These are phyloP conservation scores for Umbelopsis ramanniana DNA, from an alignment of 192 early-diverging fungal genomes.

Conservation along the genomic window DNA sequence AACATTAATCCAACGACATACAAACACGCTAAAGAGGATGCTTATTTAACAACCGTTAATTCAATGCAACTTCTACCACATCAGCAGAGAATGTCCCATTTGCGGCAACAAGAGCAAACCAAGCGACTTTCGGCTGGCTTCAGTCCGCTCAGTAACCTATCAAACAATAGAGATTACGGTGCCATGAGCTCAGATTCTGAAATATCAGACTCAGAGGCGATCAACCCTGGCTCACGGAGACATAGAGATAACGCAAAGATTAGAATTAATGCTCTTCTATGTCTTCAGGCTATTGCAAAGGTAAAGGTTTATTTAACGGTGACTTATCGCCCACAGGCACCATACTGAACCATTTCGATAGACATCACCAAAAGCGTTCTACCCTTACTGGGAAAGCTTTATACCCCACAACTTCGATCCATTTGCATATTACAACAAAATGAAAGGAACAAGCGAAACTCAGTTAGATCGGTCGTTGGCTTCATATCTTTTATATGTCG, in stretches of 20 bases:
- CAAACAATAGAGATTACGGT: background rate
- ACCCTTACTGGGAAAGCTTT: conserved; percentile 60
- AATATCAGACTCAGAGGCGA: conserved; percentile 50
- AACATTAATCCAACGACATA: conserved; percentile 29
- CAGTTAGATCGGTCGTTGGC: background rate
- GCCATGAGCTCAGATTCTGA: conserved; percentile 57
- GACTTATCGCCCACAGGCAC: background rate
- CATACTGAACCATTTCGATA: conserved; percentile 2
- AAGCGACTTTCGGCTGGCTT: background rate
- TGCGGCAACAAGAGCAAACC: conserved; percentile 13
- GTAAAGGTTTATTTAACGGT: conserved; percentile 17
- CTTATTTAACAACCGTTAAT: background rate
- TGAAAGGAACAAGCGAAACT: background rate
- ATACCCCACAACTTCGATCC: conserved; percentile 44
- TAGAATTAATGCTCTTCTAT: conserved; percentile 56
- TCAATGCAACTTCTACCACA: conserved; percentile 12
- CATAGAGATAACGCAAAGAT: conserved; percentile 53
- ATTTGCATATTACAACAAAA: conserved; percentile 27
- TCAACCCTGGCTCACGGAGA: conserved; percentile 20
- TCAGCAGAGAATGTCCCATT: conserved; percentile 7
- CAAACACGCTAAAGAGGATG: background rate
- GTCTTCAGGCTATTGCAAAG: conserved; percentile 51
- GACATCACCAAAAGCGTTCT: conserved; percentile 49
- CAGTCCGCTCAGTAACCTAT: background rate
- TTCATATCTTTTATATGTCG: conserved; percentile 24